Conservation (phyloP, 306 rosid genomes). For the Sophora flavescens region DNA sequence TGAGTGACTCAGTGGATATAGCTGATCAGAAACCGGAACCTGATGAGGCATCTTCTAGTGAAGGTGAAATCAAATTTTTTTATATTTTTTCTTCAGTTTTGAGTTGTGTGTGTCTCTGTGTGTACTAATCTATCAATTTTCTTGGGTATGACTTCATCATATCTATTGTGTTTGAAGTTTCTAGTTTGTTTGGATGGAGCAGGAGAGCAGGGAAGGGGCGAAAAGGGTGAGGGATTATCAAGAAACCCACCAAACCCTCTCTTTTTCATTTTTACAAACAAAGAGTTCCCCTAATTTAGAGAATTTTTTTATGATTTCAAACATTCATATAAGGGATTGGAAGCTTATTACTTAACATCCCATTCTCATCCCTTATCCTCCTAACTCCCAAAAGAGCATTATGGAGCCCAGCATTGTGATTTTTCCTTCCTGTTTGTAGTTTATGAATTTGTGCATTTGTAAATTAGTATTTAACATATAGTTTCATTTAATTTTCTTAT, state of each 20-base stretch:
- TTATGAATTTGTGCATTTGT: constrained; percentile 11
- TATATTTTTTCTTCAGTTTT: neutral
- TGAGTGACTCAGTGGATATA: neutral
- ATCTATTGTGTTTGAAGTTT: neutral
- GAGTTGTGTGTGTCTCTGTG: neutral
- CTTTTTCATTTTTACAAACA: constrained; percentile 1
- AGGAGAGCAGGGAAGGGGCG: neutral
- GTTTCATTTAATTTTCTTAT: constrained; percentile 1
- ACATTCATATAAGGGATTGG: no score
- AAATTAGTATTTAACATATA: constrained; percentile 11
- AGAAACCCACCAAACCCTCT: neutral
- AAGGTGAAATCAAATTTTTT: constrained; percentile 18
- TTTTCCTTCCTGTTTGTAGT: constrained; percentile 31
- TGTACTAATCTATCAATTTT: constrained; percentile 33
- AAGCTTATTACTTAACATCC: no score
- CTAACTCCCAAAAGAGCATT: neutral
- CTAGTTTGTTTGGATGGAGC: neutral
- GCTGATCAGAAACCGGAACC: neutral
- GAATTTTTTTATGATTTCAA: no score
- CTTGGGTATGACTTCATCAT: neutral
- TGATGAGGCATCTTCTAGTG: neutral
- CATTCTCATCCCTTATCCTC: no score
- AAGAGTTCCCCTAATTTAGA: no score
- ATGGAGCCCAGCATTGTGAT: neutral
- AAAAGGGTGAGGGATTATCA: neutral